These are phyloP conservation scores for Orbilia javanica DNA, from an alignment of 2,329 filamentous ascomycete species.

Conservation along the genomic window DNA sequence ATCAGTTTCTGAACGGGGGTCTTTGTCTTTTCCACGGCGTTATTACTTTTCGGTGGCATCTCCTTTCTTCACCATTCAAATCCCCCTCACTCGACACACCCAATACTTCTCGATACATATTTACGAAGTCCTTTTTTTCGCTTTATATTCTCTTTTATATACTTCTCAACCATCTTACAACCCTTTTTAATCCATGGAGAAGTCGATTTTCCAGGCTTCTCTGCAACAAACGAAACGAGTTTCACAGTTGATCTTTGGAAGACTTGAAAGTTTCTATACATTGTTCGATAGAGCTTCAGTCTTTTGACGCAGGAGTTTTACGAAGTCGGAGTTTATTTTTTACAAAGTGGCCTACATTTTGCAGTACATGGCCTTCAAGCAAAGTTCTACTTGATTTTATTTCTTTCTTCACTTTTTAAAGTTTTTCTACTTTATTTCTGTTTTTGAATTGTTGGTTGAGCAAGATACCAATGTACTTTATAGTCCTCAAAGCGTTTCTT, in stretches of 20 bases:
- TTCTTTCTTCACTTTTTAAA: too few species aligned
- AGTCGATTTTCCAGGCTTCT: not conserved
- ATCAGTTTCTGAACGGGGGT: constrained; percentile 1
- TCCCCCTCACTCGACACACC: not conserved
- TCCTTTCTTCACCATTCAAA: constrained; percentile 6
- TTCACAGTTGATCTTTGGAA: constrained; percentile 8
- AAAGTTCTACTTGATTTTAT: constrained; percentile 14
- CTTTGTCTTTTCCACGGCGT: constrained; percentile 34
- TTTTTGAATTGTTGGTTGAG: constrained; percentile 23
- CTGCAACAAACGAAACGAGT: not conserved
- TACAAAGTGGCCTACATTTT: not conserved
- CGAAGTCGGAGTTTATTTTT: not conserved
- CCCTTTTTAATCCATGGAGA: constrained; percentile 9
- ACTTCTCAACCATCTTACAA: constrained; percentile 22
- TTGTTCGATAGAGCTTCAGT: constrained; percentile 5
- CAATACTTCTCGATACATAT: constrained; percentile 22
- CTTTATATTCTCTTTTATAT: constrained; percentile 12
- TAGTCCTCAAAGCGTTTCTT: constrained; percentile 32
- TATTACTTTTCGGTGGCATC: constrained; percentile 19
- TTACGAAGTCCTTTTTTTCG: constrained; percentile 6
- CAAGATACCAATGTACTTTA: constrained; percentile 54
- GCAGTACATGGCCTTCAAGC: not conserved
- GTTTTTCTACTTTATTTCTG: constrained; percentile 6
- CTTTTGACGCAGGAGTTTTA: constrained; percentile 19
- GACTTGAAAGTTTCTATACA: constrained; percentile 25